phyloP scores from a whole-genome alignment of 192 early-diverging fungal species.

The Linnemannia zychae region DNA sequence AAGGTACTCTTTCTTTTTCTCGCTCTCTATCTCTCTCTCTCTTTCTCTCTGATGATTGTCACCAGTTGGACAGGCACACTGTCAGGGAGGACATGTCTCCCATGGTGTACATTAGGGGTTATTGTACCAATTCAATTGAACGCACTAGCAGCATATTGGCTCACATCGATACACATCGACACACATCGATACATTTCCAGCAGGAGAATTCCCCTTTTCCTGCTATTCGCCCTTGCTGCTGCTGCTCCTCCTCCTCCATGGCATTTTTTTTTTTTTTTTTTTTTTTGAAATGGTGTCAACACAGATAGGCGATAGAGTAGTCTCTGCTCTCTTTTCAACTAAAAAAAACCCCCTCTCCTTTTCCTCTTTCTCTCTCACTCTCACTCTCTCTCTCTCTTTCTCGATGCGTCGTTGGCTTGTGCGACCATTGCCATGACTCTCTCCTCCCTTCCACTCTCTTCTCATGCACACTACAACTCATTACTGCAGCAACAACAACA shows the following conservation, averaged over 20 bases:
- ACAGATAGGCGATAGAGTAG: neutral
- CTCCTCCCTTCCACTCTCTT: neutral
- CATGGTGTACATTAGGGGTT: too few relatives aligned
- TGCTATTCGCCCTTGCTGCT: too few relatives aligned
- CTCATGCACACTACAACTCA: conserved; percentile 3
- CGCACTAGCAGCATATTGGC: too few relatives aligned
- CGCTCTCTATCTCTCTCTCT: too few relatives aligned
- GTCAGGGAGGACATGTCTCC: too few relatives aligned
- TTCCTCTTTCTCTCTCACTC: neutral
- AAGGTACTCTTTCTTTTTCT: too few relatives aligned
- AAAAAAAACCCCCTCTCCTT: neutral
- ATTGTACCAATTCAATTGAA: neutral
- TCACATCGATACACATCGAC: conserved; percentile 6
- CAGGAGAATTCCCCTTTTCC: neutral
- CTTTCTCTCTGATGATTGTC: too few relatives aligned
- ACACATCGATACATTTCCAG: neutral
- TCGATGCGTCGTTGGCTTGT: neutral
- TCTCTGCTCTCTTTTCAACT: neutral
- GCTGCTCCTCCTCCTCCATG: too few relatives aligned
- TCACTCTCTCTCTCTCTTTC: neutral
- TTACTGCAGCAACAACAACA: neutral
- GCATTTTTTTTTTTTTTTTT: too few relatives aligned
- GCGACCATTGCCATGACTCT: neutral
- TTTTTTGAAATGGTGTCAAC: neutral
- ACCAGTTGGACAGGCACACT: too few relatives aligned